Conservation (phyloP, 169 alveolate genomes). For the Plasmodium sp. region DNA sequence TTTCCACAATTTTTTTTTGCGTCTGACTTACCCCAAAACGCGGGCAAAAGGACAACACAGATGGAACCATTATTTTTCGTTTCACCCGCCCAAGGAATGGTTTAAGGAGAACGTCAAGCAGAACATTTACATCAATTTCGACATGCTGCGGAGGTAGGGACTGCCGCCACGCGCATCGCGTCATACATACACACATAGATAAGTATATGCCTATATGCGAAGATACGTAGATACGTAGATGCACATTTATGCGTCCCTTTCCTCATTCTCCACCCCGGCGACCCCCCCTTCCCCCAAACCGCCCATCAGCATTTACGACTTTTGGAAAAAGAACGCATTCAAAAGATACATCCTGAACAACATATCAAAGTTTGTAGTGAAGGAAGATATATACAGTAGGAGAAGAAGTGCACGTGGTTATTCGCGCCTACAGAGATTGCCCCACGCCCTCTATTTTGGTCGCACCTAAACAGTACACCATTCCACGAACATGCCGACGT, state of each 20-base stretch:
- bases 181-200: neutral
- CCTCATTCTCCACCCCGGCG: neutral
- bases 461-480: neutral
- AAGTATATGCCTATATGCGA: neutral
- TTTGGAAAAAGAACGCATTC: conserved; percentile 38
- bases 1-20: neutral
- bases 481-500: no score
- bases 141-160: conserved; percentile 13
- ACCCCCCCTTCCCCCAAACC: neutral
- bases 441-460: neutral
- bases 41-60: neutral
- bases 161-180: neutral
- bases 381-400: conserved; percentile 57
- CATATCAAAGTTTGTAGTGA: conserved; percentile 35
- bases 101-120: conserved; percentile 55
- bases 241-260: neutral
- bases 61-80: neutral
- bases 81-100: conserved; percentile 43
- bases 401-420: neutral
- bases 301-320: conserved; percentile 44
- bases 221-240: neutral
- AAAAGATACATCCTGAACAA: conserved; percentile 44
- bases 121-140: conserved; percentile 33
- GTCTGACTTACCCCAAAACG: neutral
- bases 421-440: neutral